Base-by-base conservation (phyloP, 805 yeast species). In the Lipomyces sp. region DNA sequence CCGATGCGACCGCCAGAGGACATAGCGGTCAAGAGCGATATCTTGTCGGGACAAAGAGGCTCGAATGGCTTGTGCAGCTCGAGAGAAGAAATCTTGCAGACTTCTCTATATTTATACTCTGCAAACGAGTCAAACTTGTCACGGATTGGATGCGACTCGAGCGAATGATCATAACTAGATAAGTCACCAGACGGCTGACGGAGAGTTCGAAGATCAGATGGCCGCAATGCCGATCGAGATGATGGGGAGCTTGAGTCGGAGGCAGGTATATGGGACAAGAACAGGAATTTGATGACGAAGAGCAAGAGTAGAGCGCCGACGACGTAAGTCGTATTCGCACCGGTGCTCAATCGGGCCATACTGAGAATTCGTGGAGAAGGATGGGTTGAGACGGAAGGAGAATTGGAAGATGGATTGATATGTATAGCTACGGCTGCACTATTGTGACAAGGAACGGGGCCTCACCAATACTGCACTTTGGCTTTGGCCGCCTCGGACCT, bases 61-160 rank as follows among this genome's bases (percentile, higher is more conserved):
- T 68, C 71, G 61, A 68, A 68, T 7, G 71, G 71, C 59, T 48
- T 42, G 65, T 68, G 71, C 33, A 68, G 61, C 10, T 68, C 71
- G 18, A 68, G 69, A 13, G 71, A 68, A 39, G 71, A 68, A 37
- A 68, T 66, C 55, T 62, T 50, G 67, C 71, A 68, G 39, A 66
- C 62, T 30, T 68, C 71, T 1, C 65, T 50, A 59, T 65, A 68
- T 56, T 64, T 64, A 60, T 63, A 68, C 11, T 68, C 69, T 8
- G 69, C 69, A 50, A 68, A 68, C 5, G 71, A 64, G 42, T 68
- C 71, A 34, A 62, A 66, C 57, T 57, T 57, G 60, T 66, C 69
- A 39, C 69, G 64, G 58, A 62, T 60, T 5, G 32, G 54, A 8
- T 24, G 32, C 34, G 54, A 29, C 32, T 51, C 34, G 34, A 29